Evolutionary conservation across 129 eudicot genomes (phyloP).

Genomic region (Pulicaria dysenterica): DNA sequence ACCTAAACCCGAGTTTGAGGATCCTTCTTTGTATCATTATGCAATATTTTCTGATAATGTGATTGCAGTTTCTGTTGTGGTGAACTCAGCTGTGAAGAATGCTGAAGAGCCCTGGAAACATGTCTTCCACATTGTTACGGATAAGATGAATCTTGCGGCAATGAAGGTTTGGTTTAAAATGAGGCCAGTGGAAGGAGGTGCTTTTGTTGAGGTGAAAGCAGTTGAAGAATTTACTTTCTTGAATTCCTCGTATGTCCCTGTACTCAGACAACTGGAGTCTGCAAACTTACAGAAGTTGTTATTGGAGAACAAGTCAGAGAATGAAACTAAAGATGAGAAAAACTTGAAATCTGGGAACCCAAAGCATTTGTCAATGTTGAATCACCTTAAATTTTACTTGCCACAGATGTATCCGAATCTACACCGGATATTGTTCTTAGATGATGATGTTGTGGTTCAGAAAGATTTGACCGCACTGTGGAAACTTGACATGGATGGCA

Average conservation of each 20-base stretch:
- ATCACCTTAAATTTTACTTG: constrained; percentile 76
- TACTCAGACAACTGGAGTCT: constrained; percentile 67
- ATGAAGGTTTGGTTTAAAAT: constrained; percentile 95
- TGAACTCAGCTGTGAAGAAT: constrained; percentile 77
- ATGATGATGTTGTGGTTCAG: constrained; percentile 91
- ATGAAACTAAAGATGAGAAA: constrained; percentile 59
- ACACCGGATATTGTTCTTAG: constrained; percentile 68
- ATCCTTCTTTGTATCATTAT: constrained; percentile 77
- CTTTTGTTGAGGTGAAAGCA: constrained; percentile 79
- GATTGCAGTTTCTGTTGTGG: constrained; percentile 92
- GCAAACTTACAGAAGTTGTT: constrained; percentile 54
- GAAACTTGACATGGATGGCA: constrained; percentile 76
- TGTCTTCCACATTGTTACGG: constrained; percentile 85
- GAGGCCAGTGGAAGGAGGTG: constrained; percentile 77
- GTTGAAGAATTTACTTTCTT: constrained; percentile 69
- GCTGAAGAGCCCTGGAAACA: constrained; percentile 85
- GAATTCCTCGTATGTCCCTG: constrained; percentile 77
- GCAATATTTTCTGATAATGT: constrained; percentile 94
- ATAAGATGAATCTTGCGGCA: constrained; percentile 81
- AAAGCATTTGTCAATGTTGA: constrained; percentile 67
- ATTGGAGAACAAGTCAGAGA: constrained; percentile 69
- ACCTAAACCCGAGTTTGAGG: constrained; percentile 87
- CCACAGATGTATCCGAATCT: constrained; percentile 87
- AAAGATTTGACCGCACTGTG: constrained; percentile 78
- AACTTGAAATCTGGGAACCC: constrained; percentile 59